These are phyloP conservation scores for Pisolithus microcarpus DNA, from an alignment of 768 basidiomycete species.

Conservation along the genomic window DNA sequence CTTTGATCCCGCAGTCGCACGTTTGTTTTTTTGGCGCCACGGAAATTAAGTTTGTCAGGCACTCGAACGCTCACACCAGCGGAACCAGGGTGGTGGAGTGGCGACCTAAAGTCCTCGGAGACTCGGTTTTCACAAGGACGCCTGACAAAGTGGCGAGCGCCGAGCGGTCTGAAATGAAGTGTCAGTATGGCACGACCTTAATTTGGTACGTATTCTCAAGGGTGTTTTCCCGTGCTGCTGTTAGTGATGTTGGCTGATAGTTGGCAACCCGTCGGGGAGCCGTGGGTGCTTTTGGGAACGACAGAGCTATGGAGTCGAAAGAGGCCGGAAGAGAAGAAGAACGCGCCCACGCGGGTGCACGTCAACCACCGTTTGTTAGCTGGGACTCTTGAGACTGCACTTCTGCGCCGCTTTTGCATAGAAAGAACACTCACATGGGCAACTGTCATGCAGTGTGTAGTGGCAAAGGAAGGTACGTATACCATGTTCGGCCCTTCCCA, in stretches of 20 bases:
- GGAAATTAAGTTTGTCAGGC: not conserved
- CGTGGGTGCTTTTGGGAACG: not conserved
- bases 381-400: too few species aligned
- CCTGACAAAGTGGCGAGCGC: not conserved
- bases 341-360: too few species aligned
- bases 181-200: not conserved
- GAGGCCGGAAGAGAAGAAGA: too few species aligned
- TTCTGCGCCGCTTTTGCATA: too few species aligned
- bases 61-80: not conserved
- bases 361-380: too few species aligned
- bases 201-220: not conserved
- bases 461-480: not conserved
- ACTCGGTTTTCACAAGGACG: not conserved
- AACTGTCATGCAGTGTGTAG: not conserved
- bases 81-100: not conserved
- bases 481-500: not conserved
- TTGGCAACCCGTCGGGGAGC: not conserved
- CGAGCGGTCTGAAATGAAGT: not conserved
- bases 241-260: not conserved
- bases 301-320: too few species aligned
- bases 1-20: not conserved
- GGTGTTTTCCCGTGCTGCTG: not conserved
- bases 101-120: not conserved
- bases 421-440: not conserved
- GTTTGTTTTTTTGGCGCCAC: not conserved